Conservation (phyloP, 2,329 filamentous ascomycete genomes). For the Botryotinia narcissicola region DNA sequence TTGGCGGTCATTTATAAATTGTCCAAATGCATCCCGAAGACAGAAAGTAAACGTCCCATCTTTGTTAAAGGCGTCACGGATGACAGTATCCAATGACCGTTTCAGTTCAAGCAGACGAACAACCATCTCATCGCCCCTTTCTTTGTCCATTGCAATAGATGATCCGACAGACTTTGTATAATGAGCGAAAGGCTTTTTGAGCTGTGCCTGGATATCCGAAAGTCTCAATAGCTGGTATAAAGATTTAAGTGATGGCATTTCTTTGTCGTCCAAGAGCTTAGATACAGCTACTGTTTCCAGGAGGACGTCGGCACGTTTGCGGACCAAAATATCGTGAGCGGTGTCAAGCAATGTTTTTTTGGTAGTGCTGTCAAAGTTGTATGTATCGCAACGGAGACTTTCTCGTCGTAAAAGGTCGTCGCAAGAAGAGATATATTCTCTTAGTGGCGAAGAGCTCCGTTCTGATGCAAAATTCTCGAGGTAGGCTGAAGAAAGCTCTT, state of each 20-base stretch:
- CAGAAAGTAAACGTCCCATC: conserved; percentile 75
- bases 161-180: conserved; percentile 78
- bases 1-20: conserved; percentile 86
- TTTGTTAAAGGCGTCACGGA: conserved; percentile 71
- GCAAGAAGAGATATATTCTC: conserved; percentile 72
- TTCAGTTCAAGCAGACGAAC: conserved; percentile 78
- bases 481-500: conserved; percentile 65
- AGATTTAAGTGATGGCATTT: conserved; percentile 67
- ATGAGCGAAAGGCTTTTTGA: conserved; percentile 71
- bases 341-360: conserved; percentile 71
- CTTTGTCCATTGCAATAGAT: conserved; percentile 75
- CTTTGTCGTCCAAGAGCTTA: conserved; percentile 68
- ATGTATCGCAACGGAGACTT: conserved; percentile 72
- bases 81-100: conserved; percentile 71
- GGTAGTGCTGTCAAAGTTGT: conserved; percentile 79
- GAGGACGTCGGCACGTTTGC: conserved; percentile 63
- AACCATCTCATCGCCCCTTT: conserved; percentile 82
- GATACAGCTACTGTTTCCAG: conserved; percentile 66
- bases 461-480: conserved; percentile 68
- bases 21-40: conserved; percentile 80
- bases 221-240: conserved; percentile 77
- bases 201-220: conserved; percentile 64
- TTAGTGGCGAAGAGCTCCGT: conserved; percentile 61
- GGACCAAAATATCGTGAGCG: conserved; percentile 71
- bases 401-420: conserved; percentile 69